phyloP scores from a whole-genome alignment of 306 rosid species.

The Lotus japonicus region DNA sequence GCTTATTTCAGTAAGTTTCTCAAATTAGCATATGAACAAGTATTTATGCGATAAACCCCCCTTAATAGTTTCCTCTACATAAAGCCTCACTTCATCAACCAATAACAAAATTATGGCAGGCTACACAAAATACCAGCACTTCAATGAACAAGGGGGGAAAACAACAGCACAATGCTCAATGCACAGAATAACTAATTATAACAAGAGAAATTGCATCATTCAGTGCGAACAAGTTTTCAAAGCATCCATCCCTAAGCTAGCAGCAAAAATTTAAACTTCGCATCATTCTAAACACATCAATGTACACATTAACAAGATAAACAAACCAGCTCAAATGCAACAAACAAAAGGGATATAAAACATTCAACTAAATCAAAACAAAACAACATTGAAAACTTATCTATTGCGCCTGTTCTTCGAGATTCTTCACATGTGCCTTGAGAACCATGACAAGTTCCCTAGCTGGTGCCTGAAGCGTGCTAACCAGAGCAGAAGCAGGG shows the following conservation, averaged over 20 bases:
- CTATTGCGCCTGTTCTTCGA: conserved; percentile 61
- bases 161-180: neutral
- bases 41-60: too few species aligned
- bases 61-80: neutral
- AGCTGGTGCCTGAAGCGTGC: conserved; percentile 82
- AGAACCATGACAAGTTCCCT: conserved; percentile 71
- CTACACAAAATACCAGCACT: neutral
- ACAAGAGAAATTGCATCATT: conserved; percentile 1
- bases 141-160: neutral
- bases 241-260: neutral
- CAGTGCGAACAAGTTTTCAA: neutral
- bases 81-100: neutral
- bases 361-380: neutral
- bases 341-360: neutral
- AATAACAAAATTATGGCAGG: neutral
- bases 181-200: conserved; percentile 2
- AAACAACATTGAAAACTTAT: conserved; percentile 16
- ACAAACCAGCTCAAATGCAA: conserved; percentile 1
- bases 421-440: conserved; percentile 66
- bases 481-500: conserved; percentile 64
- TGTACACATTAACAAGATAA: neutral
- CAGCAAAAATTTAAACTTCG: neutral
- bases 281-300: conserved; percentile 14
- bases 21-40: too few species aligned
- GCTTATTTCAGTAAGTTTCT: too few species aligned